Evolutionary conservation across 2,329 filamentous ascomycete genomes (phyloP).

Genomic region (Dothiorella sarmentorum): DNA sequence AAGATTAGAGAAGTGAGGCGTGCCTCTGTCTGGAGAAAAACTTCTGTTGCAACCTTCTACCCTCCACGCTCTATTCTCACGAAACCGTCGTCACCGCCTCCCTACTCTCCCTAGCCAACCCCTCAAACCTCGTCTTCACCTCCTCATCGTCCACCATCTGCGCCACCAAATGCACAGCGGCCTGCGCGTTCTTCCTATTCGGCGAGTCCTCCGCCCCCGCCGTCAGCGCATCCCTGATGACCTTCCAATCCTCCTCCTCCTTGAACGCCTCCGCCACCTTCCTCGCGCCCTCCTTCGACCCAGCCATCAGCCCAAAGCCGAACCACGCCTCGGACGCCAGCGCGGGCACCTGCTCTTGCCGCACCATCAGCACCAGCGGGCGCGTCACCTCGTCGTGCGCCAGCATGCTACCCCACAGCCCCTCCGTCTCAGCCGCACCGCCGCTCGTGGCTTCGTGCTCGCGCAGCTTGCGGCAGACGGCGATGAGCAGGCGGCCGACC

Average conservation of each 20-base stretch:
- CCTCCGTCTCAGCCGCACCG: not conserved
- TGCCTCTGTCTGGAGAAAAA: too few relatives aligned
- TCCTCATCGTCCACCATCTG: not conserved
- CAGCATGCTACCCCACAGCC: constrained; percentile 1
- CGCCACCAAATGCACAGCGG: not conserved
- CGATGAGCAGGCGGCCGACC: constrained; percentile 16
- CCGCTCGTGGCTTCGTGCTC: not conserved
- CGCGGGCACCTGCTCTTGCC: constrained; percentile 12
- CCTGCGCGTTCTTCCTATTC: not conserved
- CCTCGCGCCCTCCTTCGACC: not conserved
- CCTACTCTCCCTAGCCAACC: not conserved
- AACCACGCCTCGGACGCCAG: constrained; percentile 15
- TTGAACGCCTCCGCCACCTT: constrained; percentile 1
- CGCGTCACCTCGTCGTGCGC: not conserved
- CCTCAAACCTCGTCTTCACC: not conserved
- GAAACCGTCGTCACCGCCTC: not conserved
- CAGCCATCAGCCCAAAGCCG: constrained; percentile 14
- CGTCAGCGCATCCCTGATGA: not conserved
- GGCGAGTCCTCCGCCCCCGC: not conserved
- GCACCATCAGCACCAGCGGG: constrained; percentile 15
- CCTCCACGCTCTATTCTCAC: too few relatives aligned
- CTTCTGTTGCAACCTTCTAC: too few relatives aligned
- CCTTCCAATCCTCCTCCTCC: constrained; percentile 6
- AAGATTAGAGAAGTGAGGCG: too few relatives aligned
- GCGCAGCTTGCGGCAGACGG: constrained; percentile 8